phyloP scores from a whole-genome alignment of 176 grass and related monocot species.

The Cenchrus purpureus region DNA sequence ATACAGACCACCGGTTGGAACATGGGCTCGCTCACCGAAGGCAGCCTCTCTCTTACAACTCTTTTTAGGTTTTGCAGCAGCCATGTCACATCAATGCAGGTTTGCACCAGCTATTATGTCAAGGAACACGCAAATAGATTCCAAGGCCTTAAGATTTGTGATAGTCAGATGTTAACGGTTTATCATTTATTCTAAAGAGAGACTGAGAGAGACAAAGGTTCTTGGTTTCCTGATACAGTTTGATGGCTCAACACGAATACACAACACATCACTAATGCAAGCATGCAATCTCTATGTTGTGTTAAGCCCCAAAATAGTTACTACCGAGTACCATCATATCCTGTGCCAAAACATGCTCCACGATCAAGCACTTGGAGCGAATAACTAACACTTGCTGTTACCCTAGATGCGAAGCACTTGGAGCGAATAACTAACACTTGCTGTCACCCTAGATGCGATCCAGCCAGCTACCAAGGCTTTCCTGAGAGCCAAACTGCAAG shows the following conservation, averaged over 20 bases:
- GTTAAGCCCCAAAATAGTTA: constrained; percentile 26
- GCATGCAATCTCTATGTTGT: not conserved
- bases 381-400: not conserved
- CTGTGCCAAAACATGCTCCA: constrained; percentile 33
- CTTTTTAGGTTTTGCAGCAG: no score
- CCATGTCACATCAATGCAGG: no score
- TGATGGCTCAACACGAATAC: not conserved
- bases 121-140: not conserved
- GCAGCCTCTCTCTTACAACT: no score
- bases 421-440: not conserved
- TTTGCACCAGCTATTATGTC: no score
- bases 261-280: not conserved
- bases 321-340: constrained; percentile 22
- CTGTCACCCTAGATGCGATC: constrained; percentile 49
- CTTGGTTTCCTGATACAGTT: not conserved
- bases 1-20: no score
- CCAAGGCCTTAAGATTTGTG: not conserved
- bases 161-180: not conserved
- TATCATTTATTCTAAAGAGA: not conserved
- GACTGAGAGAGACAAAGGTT: not conserved
- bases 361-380: constrained; percentile 21
- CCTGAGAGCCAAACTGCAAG: constrained; percentile 79
- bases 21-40: no score
- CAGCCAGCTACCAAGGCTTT: constrained; percentile 79
- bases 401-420: constrained; percentile 44